Conservation (phyloP, 2,329 filamentous ascomycete species). For the Dactylellina sp. region DNA sequence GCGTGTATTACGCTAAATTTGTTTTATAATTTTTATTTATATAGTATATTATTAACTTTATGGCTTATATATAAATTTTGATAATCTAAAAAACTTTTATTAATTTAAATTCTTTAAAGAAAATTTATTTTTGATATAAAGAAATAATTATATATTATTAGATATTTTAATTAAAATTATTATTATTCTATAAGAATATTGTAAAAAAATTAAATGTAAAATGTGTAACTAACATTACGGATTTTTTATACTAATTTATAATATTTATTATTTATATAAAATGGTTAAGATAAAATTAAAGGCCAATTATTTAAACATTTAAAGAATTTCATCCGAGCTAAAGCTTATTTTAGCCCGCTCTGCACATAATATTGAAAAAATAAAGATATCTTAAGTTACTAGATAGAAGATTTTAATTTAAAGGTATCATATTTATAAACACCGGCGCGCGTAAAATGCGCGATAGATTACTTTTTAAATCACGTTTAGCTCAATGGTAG, state of each 20-base stretch:
- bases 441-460: slow-evolving; percentile 13
- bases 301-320: slow-evolving; percentile 23
- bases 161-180: slow-evolving; percentile 20
- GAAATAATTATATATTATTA: slow-evolving; percentile 32
- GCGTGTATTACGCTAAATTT: slow-evolving; percentile 15
- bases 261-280: slow-evolving; percentile 20
- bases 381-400: slow-evolving; percentile 31
- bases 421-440: slow-evolving; percentile 31
- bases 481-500: slow-evolving; percentile 38
- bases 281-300: slow-evolving; percentile 31
- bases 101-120: slow-evolving; percentile 36
- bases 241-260: slow-evolving; percentile 32
- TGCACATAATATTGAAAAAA: slow-evolving; percentile 24
- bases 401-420: slow-evolving; percentile 27
- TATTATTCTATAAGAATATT: slow-evolving; percentile 30
- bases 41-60: slow-evolving; percentile 37
- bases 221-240: slow-evolving; percentile 13
- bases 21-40: slow-evolving; percentile 43
- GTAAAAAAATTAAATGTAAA: slow-evolving; percentile 29
- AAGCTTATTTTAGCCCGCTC: slow-evolving; percentile 27
- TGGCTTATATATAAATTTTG: slow-evolving; percentile 36
- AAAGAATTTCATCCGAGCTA: slow-evolving; percentile 20
- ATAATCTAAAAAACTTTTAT: slow-evolving; percentile 34
- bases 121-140: slow-evolving; percentile 31
- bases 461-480: slow-evolving; percentile 32